These are phyloP conservation scores for Pluteus cervinus DNA, from an alignment of 768 basidiomycete species.

Conservation along the genomic window DNA sequence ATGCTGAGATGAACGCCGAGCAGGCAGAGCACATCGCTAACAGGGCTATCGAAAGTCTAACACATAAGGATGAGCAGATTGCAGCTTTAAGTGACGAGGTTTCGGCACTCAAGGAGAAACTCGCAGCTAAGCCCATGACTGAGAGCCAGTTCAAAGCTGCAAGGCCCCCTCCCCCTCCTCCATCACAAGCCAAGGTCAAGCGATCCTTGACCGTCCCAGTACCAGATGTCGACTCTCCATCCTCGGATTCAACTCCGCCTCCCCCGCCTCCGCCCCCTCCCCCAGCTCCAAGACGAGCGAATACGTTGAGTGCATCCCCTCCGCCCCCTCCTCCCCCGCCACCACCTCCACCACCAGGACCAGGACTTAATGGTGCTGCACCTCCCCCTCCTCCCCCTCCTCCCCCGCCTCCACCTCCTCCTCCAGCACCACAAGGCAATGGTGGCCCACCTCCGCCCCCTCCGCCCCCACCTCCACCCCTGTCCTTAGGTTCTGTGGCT, in stretches of 20 bases:
- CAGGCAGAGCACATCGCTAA: conserved; percentile 58
- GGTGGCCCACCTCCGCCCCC: conserved; percentile 27
- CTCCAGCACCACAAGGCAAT: conserved; percentile 1
- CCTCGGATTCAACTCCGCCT: conserved; percentile 6
- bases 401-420: conserved; percentile 25
- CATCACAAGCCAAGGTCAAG: conserved; percentile 35
- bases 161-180: conserved; percentile 60
- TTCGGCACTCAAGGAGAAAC: conserved; percentile 40
- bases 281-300: conserved; percentile 4
- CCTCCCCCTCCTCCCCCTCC: conserved; percentile 31
- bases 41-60: conserved; percentile 63
- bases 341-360: conserved; percentile 12
- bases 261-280: conserved; percentile 5
- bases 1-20: conserved; percentile 56
- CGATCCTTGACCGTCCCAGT: conserved; percentile 11
- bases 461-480: conserved; percentile 22
- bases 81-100: conserved; percentile 43
- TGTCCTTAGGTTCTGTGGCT: no score
- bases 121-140: conserved; percentile 47
- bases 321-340: conserved; percentile 10
- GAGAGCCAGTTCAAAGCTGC: conserved; percentile 71
- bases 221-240: neutral
- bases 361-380: conserved; percentile 16
- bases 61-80: conserved; percentile 66
- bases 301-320: neutral